phyloP scores from a whole-genome alignment of 2,329 filamentous ascomycete species.

The Botrytis galanthina region DNA sequence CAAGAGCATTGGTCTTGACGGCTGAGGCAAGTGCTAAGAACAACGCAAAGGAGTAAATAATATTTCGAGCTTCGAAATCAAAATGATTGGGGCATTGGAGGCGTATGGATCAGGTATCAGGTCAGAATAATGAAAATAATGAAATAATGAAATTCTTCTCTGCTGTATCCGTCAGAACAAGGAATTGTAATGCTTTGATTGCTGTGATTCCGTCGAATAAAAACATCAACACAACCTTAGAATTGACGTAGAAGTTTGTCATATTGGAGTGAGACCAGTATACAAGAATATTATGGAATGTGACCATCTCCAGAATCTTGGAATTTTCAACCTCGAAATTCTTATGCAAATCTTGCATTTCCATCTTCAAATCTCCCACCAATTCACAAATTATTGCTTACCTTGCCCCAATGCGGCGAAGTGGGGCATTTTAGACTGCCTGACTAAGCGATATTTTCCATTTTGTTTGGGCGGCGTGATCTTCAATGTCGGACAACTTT shows the following conservation, averaged over 20 bases:
- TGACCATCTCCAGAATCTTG: too few relatives aligned
- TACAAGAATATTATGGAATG: not conserved
- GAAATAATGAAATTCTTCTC: conserved; percentile 8
- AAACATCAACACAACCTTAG: not conserved
- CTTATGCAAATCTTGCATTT: not conserved
- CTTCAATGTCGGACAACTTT: not conserved
- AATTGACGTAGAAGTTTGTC: not conserved
- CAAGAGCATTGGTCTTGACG: conserved; percentile 65
- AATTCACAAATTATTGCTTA: not conserved
- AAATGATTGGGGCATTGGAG: not conserved
- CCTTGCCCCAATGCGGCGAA: not conserved
- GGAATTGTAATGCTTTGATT: not conserved
- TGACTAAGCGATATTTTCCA: conserved; percentile 18
- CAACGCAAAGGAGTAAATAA: conserved; percentile 50
- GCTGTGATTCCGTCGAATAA: not conserved
- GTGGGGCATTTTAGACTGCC: not conserved
- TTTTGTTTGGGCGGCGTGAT: conserved; percentile 7
- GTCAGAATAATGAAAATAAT: not conserved
- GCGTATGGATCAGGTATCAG: not conserved
- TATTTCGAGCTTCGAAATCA: not conserved
- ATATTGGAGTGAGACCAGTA: not conserved
- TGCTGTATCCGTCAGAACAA: not conserved
- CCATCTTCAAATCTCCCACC: not conserved
- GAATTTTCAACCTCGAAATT: too few relatives aligned
- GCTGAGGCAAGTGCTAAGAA: conserved; percentile 68